Evolutionary conservation across 1,139 yeast species (phyloP), one percentile per base, ranked within the genome.

Genomic region (Magnusiomyces magnusii): DNA sequence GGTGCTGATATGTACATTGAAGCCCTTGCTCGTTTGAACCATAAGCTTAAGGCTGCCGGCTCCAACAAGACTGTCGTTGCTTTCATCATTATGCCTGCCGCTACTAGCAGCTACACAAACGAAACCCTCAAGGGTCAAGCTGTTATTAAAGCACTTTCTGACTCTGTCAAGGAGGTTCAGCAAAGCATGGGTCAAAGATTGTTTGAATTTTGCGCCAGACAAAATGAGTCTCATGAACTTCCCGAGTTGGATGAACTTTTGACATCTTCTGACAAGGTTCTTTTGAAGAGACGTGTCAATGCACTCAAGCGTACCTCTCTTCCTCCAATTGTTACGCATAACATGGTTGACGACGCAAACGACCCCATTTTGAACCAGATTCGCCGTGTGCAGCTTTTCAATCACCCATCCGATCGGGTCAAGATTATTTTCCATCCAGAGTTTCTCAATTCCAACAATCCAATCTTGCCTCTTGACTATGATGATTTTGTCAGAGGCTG

Each of bases 401-500:
- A 93, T 74, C 83, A 83, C 68, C 89, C 96, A 9, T 85, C 85
- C 61, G 99, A 93, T 75, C 79, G 97, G 57, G 99, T 93, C 63
- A 93, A 93, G 75, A 86, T 93, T 66, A 87, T 93, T 64, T 93
- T 93, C 86, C 99, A 93, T 73, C 99, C 99, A 0, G 99, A 93
- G 74, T 93, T 93, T 72, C 80, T 93, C 69, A 93, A 90, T 75
- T 89, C 97, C 56, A 92, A 91, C 73, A 93, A 93, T 74, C 98
- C 99, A 56, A 87, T 93, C 64, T 79, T 93, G 69, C 87, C 97
- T 19, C 78, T 93, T 63, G 99, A 93, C 73, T 93, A 93, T 72
- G 99, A 93, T 70, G 99, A 93, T 72, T 93, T 93, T 74, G 99
- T 93, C 47, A 84, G 99, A 68, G 99, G 99, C 62, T 92, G 98